Percentiles rank a stretch among this genome's conserved stretches.
Conservation (phyloP, 2,329 filamentous ascomycete species). For the Colletotrichum navitas region DNA sequence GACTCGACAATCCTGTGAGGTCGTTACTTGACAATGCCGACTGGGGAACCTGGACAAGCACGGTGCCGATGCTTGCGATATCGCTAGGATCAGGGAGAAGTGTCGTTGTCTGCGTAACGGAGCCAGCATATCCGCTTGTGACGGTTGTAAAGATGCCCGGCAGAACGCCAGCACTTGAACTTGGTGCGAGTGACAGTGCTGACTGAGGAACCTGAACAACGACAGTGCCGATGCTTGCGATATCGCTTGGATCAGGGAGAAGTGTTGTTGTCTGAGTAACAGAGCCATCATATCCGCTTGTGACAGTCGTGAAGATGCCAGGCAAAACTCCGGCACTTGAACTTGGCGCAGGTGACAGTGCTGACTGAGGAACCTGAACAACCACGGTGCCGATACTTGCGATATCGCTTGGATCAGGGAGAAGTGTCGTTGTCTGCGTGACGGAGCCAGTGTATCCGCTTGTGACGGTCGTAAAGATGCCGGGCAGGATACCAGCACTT, state of each 20-base stretch:
- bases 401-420: not conserved
- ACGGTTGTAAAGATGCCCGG: not conserved
- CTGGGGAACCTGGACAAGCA: conserved; percentile 14
- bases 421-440: conserved; percentile 13
- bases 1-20: not conserved
- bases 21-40: no score
- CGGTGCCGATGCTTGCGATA: not conserved
- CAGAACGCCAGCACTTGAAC: no score
- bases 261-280: conserved; percentile 21
- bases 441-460: conserved; percentile 27
- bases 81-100: not conserved
- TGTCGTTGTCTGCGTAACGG: conserved; percentile 15
- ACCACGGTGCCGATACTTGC: conserved; percentile 13
- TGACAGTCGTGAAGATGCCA: not conserved
- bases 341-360: no score
- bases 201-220: conserved; percentile 10
- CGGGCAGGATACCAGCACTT: no score
- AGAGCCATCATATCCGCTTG: conserved; percentile 22
- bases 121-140: conserved; percentile 23
- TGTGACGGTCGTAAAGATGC: not conserved
- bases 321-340: no score
- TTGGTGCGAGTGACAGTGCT: not conserved
- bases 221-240: conserved; percentile 2
- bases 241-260: not conserved
- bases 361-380: not conserved